Base-by-base conservation (phyloP, 768 basidiomycete species). In the Tephrocybe sp. region DNA sequence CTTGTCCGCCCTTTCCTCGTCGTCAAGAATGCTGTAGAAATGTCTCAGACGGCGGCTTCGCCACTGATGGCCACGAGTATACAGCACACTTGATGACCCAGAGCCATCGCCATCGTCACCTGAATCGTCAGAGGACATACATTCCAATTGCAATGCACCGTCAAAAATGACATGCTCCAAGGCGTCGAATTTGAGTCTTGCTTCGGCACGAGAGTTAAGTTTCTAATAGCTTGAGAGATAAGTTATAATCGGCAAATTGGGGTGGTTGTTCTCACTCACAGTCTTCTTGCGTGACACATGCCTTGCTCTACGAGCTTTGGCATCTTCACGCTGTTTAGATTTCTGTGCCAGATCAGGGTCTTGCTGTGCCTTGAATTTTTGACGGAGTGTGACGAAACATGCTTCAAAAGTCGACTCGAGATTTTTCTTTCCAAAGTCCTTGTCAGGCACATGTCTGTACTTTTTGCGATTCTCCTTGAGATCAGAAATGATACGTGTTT, bases 111-210 rank as follows among this genome's bases (percentile, higher is more conserved):
- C 67, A 32, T 85, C 85, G 43, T 66, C 68, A 54, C 82, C 81
- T 12, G 87, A 89, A 63, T 90, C 88, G 56, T 90, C 88, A 26
- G 83, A 85, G 22, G 88, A 90, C 83, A 89, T 87, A 65, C 87
- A 89, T 41, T 89, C 88, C 16, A 80, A 54, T 53, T 85, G 82
- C 50, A 90, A 65, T 12, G 88, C 87, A 12, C 80, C 80, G 59
- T 89, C 85, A 60, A 89, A 89, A 12, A 70, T 74, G 20, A 80
- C 71, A 63, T 88, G 82, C 48, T 81, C 76, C 52, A 87, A 84
- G 0, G 60, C 68, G 20, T 66, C 67, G 20, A 81, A 64, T 48
- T 75, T 79, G 56, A 80, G 69, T 19, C 88, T 76, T 22, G 79
- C 73, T 22, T 81, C 82, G 8, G 78, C 74, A 17, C 88, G 86